Percentiles rank a stretch among this genome's conserved stretches.
Conservation (phyloP, 768 basidiomycete species). For the Hypsizygus marmoreus region DNA sequence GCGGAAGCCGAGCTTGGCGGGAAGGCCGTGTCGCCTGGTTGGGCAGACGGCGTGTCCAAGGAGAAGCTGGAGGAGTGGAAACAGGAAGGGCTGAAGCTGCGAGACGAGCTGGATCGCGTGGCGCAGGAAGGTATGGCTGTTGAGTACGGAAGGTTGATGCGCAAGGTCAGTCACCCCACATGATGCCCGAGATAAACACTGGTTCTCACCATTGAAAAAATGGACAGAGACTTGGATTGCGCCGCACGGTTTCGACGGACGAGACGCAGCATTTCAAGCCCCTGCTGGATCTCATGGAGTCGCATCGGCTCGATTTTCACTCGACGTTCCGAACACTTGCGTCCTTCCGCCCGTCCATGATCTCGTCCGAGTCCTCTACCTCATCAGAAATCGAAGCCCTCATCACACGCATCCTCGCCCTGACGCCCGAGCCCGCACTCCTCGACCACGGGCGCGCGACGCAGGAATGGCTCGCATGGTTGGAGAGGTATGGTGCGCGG, state of each 20-base stretch:
- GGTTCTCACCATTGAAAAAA: too few relatives aligned
- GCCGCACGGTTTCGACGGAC: constrained; percentile 55
- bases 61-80: constrained; percentile 67
- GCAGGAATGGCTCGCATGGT: constrained; percentile 62
- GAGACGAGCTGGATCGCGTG: constrained; percentile 62
- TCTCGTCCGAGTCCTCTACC: constrained; percentile 8
- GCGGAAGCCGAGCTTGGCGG: constrained; percentile 65
- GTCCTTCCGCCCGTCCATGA: constrained; percentile 54
- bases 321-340: constrained; percentile 76
- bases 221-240: constrained; percentile 84
- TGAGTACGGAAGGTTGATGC: constrained; percentile 72
- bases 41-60: constrained; percentile 56
- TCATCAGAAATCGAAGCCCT: constrained; percentile 38
- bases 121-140: constrained; percentile 57
- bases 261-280: constrained; percentile 61
- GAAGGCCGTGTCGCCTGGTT: constrained; percentile 56
- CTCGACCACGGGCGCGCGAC: constrained; percentile 47
- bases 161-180: too few relatives aligned
- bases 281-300: constrained; percentile 73
- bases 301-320: constrained; percentile 84
- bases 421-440: constrained; percentile 47
- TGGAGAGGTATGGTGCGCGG: constrained; percentile 60
- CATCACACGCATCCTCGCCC: constrained; percentile 44
- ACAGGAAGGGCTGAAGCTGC: constrained; percentile 52
- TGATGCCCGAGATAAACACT: too few relatives aligned